Base-by-base conservation (phyloP, 177 flowering plant genomes). In the Vitis hybrid region DNA sequence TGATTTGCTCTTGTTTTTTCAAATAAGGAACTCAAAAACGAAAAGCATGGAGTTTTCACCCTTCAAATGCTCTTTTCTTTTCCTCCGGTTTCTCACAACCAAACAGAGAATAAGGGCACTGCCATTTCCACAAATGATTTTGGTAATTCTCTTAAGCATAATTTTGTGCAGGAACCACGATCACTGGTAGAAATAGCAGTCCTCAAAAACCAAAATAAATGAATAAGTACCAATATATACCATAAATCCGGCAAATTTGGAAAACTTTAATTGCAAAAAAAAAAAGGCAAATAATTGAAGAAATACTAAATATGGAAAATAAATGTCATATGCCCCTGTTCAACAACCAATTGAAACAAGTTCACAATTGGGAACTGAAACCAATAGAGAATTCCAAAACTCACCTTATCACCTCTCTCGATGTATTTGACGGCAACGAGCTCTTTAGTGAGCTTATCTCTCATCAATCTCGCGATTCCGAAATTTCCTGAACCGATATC, bases 361-460 rank as follows among this genome's bases (percentile, higher is more conserved):
- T 60, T 10, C 18, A 54, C 59, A 19, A 24, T 49, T 15, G 51
- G 7, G 67, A 59, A 24, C 18, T 46, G 40, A 59, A 52, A 48
- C 5, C 49, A 72, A 14, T 27, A 35, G 4, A 12, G 52, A 58
- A 62, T 16, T n/a, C 21, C 52, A 48, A 52, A 64, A 68, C 79
- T 24, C 9, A 82, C 90, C 88, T 80, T 87, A 46, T 86, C 87
- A 15, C 90, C 90, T 67, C 90, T 70, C 75, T 85, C 90, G 72
- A 87, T 87, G 52, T 87, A 87, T 82, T 87, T 87, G 50, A 87
- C 90, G 14, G 90, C 90, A 46, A 87, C 85, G 48, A 87, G 90
- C 71, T 85, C 87, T 16, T 70, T 75, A 54, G 84, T 85, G 27
- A 62, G 77, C 73, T 82, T 85, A 64, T 87, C 90, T 32, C 80